Evolutionary conservation across 2,329 filamentous ascomycete species (phyloP).

Genomic region (Sclerotinia spermophila): DNA sequence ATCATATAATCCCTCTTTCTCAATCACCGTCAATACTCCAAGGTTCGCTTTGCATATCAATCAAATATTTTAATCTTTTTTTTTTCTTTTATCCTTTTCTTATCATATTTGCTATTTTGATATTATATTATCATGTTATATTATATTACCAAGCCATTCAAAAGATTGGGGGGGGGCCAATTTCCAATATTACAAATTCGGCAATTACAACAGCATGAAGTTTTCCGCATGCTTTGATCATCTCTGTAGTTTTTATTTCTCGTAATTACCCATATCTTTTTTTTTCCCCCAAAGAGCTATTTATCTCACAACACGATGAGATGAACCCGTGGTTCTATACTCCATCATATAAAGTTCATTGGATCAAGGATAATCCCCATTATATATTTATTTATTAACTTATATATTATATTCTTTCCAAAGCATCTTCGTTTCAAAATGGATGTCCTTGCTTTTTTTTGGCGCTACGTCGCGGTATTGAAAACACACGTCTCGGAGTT

Average conservation of each 20-base stretch:
- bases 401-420: not conserved
- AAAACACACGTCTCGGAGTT: conserved; percentile 9
- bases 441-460: conserved; percentile 1
- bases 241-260: not conserved
- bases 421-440: conserved; percentile 8
- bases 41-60: not conserved
- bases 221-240: conserved; percentile 3
- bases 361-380: not conserved
- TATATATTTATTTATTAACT: too few species aligned
- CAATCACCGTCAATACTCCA: not conserved
- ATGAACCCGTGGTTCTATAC: not conserved
- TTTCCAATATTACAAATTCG: not conserved
- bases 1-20: too few species aligned
- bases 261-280: not conserved
- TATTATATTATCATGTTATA: not conserved
- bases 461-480: not conserved
- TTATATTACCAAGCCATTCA: not conserved
- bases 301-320: too few species aligned
- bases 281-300: too few species aligned
- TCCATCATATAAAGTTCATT: not conserved
- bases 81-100: not conserved
- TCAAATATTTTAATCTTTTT: not conserved
- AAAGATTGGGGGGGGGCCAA: not conserved
- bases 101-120: not conserved
- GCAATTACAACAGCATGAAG: not conserved